Conservation (phyloP, 306 rosid genomes). For the Prunus davidiana region DNA sequence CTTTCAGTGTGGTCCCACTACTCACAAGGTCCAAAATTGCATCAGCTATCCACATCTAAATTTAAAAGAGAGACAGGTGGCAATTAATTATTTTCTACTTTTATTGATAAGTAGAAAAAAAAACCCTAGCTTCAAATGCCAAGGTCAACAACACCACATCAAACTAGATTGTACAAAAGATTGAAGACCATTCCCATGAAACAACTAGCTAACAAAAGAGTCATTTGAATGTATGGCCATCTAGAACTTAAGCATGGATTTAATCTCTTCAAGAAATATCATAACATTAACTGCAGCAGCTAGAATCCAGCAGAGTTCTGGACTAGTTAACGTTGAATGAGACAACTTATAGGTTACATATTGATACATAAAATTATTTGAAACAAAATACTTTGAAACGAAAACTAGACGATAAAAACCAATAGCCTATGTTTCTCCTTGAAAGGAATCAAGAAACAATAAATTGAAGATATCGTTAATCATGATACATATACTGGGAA, state of each 20-base stretch:
- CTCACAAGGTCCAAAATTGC: conserved; percentile 98
- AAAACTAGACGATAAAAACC: not conserved
- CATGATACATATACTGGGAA: not conserved
- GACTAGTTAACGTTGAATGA: not conserved
- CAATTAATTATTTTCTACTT: not conserved
- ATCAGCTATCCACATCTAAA: conserved; percentile 94
- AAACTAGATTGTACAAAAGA: not conserved
- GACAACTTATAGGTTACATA: not conserved
- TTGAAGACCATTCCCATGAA: not conserved
- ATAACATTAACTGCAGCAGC: not conserved
- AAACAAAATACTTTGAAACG: not conserved
- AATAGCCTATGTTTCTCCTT: not conserved
- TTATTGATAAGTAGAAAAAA: not conserved
- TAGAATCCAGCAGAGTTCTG: not conserved
- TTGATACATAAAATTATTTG: not conserved
- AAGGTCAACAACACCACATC: not conserved
- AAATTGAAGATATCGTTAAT: not conserved
- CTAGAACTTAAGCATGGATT: not conserved
- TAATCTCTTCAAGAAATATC: not conserved
- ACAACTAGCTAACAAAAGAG: not conserved
- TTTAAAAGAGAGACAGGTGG: conserved; percentile 20
- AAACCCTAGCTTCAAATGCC: not conserved
- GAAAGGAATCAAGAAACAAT: not conserved
- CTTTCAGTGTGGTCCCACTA: conserved; percentile 83
- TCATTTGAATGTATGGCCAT: not conserved